A percentile compares a stretch with the other conserved stretches of the same genome.
Evolutionary conservation across 2,329 filamentous ascomycete species (phyloP).

Genomic region (Colletotrichum cordylinicola): DNA sequence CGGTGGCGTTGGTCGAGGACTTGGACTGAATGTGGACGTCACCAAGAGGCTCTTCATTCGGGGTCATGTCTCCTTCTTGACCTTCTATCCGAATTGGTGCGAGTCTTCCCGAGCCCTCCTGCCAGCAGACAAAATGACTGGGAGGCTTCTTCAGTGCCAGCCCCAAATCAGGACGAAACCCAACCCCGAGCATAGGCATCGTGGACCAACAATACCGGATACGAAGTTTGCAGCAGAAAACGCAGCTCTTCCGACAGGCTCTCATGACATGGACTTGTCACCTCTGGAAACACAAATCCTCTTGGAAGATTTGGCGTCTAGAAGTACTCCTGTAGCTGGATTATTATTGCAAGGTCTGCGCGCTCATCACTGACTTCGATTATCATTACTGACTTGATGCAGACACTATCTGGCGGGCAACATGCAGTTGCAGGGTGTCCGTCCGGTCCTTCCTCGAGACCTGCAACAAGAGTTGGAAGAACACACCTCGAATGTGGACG

Average conservation of each 20-base stretch:
- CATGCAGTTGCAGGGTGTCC: background rate
- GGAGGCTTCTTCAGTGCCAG: background rate
- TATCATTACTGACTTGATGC: background rate
- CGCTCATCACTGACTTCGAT: background rate
- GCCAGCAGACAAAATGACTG: background rate
- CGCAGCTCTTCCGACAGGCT: background rate
- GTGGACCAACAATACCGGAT: background rate
- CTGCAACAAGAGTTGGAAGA: background rate
- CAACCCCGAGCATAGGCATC: background rate
- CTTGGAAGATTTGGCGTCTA: no score
- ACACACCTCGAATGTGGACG: background rate
- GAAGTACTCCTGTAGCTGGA: no score
- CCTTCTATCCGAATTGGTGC: background rate
- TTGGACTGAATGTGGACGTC: constrained; percentile 85
- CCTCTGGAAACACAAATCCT: no score
- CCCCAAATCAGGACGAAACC: background rate
- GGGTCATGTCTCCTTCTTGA: background rate
- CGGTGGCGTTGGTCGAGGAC: constrained; percentile 54
- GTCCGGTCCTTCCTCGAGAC: background rate
- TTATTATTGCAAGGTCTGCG: background rate
- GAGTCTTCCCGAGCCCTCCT: background rate
- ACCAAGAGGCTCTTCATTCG: background rate
- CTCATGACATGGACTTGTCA: background rate
- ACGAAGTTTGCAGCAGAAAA: background rate
- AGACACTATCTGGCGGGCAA: background rate